Conservation (phyloP, 2,329 filamentous ascomycete species). For the Phialemoniopsis sp. region DNA sequence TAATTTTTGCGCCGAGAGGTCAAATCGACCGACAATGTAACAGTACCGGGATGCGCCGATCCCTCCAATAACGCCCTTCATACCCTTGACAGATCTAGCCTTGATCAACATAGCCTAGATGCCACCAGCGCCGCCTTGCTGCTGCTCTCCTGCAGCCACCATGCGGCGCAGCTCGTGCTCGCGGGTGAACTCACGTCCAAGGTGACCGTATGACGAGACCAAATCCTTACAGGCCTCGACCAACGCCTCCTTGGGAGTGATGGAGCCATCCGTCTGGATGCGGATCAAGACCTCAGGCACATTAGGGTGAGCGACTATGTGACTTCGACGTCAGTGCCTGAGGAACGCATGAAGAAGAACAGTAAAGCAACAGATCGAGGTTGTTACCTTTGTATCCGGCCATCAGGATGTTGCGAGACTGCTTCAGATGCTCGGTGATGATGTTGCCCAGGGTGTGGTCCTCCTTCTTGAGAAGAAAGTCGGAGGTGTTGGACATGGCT, state of each 20-base stretch:
- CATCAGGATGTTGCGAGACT: conserved; percentile 80
- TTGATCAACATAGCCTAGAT: conserved; percentile 9
- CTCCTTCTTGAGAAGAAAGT: conserved; percentile 95
- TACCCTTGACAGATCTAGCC: no score
- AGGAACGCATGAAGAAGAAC: conserved; percentile 26
- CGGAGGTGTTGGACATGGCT: conserved; percentile 92
- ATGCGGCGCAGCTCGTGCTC: conserved; percentile 89
- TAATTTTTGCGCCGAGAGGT: neutral
- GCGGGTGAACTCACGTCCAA: conserved; percentile 86
- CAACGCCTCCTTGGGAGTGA: conserved; percentile 87
- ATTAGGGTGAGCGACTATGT: conserved; percentile 54
- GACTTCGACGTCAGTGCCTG: conserved; percentile 5
- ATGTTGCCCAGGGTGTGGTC: conserved; percentile 95
- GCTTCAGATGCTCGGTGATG: conserved; percentile 78
- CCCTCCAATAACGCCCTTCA: no score
- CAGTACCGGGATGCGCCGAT: neutral
- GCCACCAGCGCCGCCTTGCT: conserved; percentile 23
- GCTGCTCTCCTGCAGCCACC: conserved; percentile 61
- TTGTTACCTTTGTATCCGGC: conserved; percentile 80
- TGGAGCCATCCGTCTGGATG: conserved; percentile 84
- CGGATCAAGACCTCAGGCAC: conserved; percentile 65
- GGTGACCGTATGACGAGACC: conserved; percentile 72
- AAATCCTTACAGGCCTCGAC: conserved; percentile 77
- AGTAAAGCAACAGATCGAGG: conserved; percentile 18
- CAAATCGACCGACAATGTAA: neutral